Base-by-base conservation (phyloP, 169 alveolate species). In the Plasmodium billcollinsi region DNA sequence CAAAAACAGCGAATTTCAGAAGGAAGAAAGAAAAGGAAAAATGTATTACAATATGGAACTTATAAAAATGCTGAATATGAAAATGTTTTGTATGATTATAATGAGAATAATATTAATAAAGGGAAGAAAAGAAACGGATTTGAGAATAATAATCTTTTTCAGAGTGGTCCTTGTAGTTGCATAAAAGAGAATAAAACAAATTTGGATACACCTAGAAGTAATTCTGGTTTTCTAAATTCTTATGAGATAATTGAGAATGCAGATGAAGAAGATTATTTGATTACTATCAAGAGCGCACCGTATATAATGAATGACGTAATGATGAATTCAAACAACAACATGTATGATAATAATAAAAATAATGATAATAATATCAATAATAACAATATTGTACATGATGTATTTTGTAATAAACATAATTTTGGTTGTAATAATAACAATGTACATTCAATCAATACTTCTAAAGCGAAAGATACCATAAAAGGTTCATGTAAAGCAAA, bases 11-110 rank as follows among this genome's bases (percentile, higher is more conserved):
- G 2, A 6, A 15, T 12, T 15, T 56, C 29, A 56, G 24, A 56
- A 12, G 2, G n/a, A 56, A 56, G 11, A 12, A 56, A 56, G 21
- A 66, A 66, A 71, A 12, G 29, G 24, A 71, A 71, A 71, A 71
- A 39, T 39, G 9, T 39, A 39, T 39, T 11, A 0, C 0, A 9
- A 5, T 39, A 39, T 39, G 47, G 47, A 5, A 39, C 47, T 0
- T 5, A 39, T 39, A 39, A 39, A 0, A 5, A 39, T 39, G 47
- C 5, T 5, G 9, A 47, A 45, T 7, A 15, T 12, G 6, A 14
- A 54, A 3, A 54, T 54, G 2, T 0, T 12, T 11, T n/a, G 0
- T 54, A 12, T 54, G 11, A 39, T 39, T 0, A 11, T 12, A 54
- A 54, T 3, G 5, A 6, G 20, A 29, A 26, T 33, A n/a, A 15